A percentile compares a stretch with the other conserved stretches of the same genome.
phyloP scores from a whole-genome alignment of 2,329 filamentous ascomycete species.

The Fusarium austroafricanum region DNA sequence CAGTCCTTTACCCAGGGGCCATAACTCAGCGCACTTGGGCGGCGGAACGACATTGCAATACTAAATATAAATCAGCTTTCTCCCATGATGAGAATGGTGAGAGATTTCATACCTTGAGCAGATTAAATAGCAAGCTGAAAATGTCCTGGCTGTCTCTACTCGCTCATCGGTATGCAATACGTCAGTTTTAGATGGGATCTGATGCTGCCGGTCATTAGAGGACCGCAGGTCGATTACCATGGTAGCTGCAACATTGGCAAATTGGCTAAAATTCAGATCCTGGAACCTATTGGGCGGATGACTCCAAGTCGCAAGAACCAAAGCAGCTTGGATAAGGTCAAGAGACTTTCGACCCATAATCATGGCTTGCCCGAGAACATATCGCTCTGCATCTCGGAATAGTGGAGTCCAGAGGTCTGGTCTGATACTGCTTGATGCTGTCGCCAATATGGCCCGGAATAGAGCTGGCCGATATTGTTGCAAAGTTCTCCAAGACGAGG shows the following conservation, averaged over 20 bases:
- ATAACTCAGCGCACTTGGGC: not conserved
- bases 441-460: constrained; percentile 18
- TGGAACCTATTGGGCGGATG: constrained; percentile 26
- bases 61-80: not conserved
- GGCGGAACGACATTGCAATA: not conserved
- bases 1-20: not conserved
- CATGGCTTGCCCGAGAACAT: constrained; percentile 23
- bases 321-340: constrained; percentile 25
- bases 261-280: constrained; percentile 33
- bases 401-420: constrained; percentile 16
- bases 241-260: constrained; percentile 29
- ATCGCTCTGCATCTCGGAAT: constrained; percentile 25
- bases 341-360: constrained; percentile 30
- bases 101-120: not conserved
- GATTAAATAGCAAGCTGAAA: not conserved
- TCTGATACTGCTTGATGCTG: constrained; percentile 5
- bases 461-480: constrained; percentile 11
- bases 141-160: not conserved
- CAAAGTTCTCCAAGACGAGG: not conserved
- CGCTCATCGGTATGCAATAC: not conserved
- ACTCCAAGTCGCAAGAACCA: constrained; percentile 32
- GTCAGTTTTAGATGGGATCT: not conserved
- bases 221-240: constrained; percentile 33
- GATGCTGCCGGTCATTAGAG: constrained; percentile 22
- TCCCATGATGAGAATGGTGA: not conserved